Percentiles rank a stretch among this genome's conserved stretches.
phyloP scores from a whole-genome alignment of 1,139 yeast genomes.

The Sugiyamaella japonica region DNA sequence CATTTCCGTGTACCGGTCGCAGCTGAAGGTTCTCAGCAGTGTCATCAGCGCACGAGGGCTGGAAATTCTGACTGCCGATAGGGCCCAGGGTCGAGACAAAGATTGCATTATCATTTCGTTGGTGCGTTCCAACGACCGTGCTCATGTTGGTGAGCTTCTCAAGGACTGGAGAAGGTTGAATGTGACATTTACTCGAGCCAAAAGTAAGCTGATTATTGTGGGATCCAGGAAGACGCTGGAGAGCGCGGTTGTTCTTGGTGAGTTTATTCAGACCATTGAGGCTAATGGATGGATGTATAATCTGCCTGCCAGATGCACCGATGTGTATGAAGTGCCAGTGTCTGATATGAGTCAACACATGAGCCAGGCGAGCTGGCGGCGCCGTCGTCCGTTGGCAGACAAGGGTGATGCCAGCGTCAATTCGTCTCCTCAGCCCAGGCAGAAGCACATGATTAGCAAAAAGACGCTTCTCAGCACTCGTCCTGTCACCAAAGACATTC shows the following conservation, averaged over 20 bases:
- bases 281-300: conserved; percentile 64
- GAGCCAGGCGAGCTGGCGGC: no score
- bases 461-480: conserved; percentile 4
- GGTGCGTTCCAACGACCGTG: conserved; percentile 74
- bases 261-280: conserved; percentile 62
- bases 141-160: conserved; percentile 71
- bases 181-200: conserved; percentile 92
- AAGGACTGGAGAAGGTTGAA: conserved; percentile 90
- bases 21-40: conserved; percentile 42
- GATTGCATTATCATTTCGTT: conserved; percentile 84
- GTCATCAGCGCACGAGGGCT: conserved; percentile 43
- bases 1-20: conserved; percentile 86
- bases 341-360: neutral
- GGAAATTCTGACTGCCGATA: conserved; percentile 90
- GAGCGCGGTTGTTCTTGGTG: conserved; percentile 55
- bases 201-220: conserved; percentile 73
- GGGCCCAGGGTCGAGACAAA: conserved; percentile 94
- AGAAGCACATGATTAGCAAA: conserved; percentile 1
- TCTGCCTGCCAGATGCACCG: conserved; percentile 50
- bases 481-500: conserved; percentile 1
- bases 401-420: neutral
- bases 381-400: neutral
- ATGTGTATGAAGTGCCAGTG: conserved; percentile 38
- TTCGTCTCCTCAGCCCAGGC: neutral
- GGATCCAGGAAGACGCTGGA: conserved; percentile 73